phyloP scores from a whole-genome alignment of 176 grass and related monocot species.

The Chloris gayana region DNA sequence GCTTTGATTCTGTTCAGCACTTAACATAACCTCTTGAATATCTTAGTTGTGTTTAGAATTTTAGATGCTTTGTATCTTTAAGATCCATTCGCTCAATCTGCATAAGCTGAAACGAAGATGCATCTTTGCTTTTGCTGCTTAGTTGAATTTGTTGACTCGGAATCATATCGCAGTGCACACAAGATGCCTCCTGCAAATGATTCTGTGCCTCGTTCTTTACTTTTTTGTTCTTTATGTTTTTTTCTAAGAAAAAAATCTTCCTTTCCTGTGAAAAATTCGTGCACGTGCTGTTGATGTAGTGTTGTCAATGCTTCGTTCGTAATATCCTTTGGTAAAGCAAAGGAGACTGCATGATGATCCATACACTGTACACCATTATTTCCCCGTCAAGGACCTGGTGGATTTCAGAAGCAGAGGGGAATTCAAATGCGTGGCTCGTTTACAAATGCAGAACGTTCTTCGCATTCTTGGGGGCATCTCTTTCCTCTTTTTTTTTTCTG shows the following conservation, averaged over 20 bases:
- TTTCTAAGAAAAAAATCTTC: background rate
- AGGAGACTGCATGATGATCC: background rate
- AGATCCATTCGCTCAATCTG: background rate
- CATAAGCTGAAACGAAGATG: background rate
- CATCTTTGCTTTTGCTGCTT: background rate
- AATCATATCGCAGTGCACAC: background rate
- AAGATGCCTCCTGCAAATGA: background rate
- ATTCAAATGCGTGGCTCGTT: background rate
- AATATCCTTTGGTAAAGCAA: background rate
- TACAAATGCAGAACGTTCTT: background rate
- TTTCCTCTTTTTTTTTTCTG: background rate
- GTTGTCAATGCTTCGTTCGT: background rate
- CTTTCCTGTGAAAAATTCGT: background rate
- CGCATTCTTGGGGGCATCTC: background rate
- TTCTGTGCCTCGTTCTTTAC: background rate
- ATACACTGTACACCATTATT: background rate
- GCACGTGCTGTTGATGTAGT: background rate
- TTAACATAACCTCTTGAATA: background rate
- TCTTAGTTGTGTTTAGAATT: background rate
- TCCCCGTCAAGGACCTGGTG: background rate
- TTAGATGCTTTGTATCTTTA: background rate
- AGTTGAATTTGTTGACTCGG: slow-evolving; percentile 2
- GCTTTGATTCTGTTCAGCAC: background rate
- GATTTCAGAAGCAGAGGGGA: background rate
- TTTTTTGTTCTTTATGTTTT: background rate